phyloP scores from a whole-genome alignment of 2,329 filamentous ascomycete species.

The Apiospora hydei region DNA sequence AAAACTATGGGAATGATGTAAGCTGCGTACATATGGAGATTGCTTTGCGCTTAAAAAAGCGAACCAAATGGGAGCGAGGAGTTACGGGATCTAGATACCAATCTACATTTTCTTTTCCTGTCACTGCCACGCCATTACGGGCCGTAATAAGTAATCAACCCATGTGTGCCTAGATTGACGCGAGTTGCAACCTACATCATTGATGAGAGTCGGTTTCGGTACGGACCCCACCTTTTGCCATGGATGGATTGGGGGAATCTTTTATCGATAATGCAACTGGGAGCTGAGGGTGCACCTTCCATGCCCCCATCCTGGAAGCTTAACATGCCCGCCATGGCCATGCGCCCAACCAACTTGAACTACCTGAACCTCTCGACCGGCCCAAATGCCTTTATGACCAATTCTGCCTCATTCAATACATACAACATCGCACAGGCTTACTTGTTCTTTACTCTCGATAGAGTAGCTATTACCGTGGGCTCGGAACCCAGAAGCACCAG shows the following conservation, averaged over 20 bases:
- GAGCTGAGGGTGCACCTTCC: not conserved
- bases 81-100: slow-evolving; percentile 19
- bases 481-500: not conserved
- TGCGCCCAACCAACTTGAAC: not conserved
- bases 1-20: not conserved
- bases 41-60: slow-evolving; percentile 3
- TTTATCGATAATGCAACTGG: not conserved
- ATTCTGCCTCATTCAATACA: not conserved
- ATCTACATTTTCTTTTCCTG: slow-evolving; percentile 11
- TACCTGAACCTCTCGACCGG: not conserved
- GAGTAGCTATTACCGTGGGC: not conserved
- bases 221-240: not conserved
- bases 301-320: too few relatives aligned
- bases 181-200: too few relatives aligned
- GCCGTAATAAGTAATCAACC: not conserved
- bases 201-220: not conserved
- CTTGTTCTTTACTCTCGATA: not conserved
- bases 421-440: not conserved
- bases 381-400: not conserved
- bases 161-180: not conserved
- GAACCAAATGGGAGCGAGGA: slow-evolving; percentile 16
- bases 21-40: not conserved
- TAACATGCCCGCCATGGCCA: not conserved
- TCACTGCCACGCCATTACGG: not conserved
- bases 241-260: not conserved